Base-by-base conservation (phyloP, 2,329 filamentous ascomycete genomes). In the Cercospora sp. region DNA sequence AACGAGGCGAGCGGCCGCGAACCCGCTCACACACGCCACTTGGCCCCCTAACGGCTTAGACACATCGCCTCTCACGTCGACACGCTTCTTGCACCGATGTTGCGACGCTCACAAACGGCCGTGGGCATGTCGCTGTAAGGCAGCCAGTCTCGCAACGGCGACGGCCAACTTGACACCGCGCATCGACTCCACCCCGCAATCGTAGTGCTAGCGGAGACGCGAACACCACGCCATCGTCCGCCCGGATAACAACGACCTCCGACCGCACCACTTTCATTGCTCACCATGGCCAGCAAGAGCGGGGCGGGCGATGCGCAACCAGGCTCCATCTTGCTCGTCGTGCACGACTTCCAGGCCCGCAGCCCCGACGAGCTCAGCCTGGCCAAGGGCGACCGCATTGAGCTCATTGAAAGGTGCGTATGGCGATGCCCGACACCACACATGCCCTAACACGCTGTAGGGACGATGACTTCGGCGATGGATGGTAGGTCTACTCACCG, bases 351-450 rank as follows among this genome's bases (percentile, higher is more conserved):
- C 79, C 84, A 89, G 74, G 94, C 94, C 67, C 89, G 95, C 73
- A 96, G 93, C 80, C 91, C 92, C 67, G 95, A 99, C 81, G 95
- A 99, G 84, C 85, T 99, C 77, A 96, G 89, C 74, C 85, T 99
- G 72, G 84, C 88, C 65, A 96, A 96, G 77, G 94, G 91, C 74
- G 91, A 95, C 76, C 88, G 91, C 71, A 90, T 96, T 69, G 90
- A 94, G 82, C 82, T 96, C 70, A 88, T 94, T 71, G 92, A 95
- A 81, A 87, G 91, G 71, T 73, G 67, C 58, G 70, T 64, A 26
- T 51, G 31, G 33, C 57, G 28, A 23, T 40, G 60, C 30, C 18
- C 40, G 6, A 57, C 28, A 26, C 26, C 28, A 64, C 36, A 60
- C 65, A 18, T 57, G 61, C 5, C 26, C 63, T 63, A 61, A 65